phyloP scores from a whole-genome alignment of 495 filamentous ascomycete species.

The Tuber brumale region DNA sequence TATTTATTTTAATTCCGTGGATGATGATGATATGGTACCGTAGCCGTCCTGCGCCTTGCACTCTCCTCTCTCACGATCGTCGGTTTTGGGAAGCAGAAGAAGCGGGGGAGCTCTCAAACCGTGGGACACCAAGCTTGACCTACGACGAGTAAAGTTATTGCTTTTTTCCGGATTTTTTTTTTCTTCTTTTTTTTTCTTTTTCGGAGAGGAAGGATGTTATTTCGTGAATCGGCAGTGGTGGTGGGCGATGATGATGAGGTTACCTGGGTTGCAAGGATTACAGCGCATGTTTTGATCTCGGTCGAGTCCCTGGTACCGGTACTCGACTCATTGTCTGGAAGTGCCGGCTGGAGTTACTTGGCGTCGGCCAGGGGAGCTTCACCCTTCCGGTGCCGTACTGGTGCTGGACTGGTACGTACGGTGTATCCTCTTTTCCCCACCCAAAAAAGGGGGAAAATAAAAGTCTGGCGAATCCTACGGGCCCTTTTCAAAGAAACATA shows the following conservation, averaged over 20 bases:
- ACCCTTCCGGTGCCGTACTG: neutral
- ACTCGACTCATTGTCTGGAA: neutral
- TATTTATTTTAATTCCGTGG: neutral
- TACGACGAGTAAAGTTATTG: neutral
- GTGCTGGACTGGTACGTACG: neutral
- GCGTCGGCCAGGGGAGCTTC: neutral
- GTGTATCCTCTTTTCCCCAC: neutral
- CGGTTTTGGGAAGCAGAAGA: neutral
- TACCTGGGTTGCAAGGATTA: conserved; percentile 2
- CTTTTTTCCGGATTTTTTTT: neutral
- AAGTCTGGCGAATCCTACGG: neutral
- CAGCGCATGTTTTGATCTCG: neutral
- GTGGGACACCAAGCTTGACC: neutral
- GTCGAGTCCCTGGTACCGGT: neutral
- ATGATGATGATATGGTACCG: neutral
- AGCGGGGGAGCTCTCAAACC: neutral
- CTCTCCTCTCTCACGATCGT: neutral
- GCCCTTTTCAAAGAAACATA: neutral
- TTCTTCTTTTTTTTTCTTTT: neutral
- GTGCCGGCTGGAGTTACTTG: conserved; percentile 1
- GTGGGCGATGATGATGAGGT: neutral
- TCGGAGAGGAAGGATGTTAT: neutral
- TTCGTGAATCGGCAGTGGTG: neutral
- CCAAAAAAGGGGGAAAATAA: neutral
- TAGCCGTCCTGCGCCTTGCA: neutral